Percentiles rank a stretch among this genome's conserved stretches.
These are phyloP conservation scores for Blechomonas ayalai DNA, from an alignment of 208 protist species.

Conservation along the genomic window DNA sequence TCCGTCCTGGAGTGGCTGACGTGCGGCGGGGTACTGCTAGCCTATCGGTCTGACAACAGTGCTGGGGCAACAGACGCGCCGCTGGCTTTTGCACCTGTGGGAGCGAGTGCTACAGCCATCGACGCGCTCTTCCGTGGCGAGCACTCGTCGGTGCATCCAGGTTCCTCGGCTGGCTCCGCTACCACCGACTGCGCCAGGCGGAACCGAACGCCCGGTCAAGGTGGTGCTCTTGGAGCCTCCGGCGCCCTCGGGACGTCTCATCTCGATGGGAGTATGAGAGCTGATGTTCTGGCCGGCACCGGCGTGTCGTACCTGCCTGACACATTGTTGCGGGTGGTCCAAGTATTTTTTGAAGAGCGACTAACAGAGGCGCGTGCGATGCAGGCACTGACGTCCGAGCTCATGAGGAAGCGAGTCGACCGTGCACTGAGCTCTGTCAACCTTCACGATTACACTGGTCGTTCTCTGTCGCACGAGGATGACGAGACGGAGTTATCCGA, in stretches of 20 bases:
- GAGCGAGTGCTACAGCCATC: slow-evolving; percentile 1
- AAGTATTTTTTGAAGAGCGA: slow-evolving; percentile 47
- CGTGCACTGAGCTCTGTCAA: slow-evolving; percentile 47
- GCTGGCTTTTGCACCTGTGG: slow-evolving; percentile 5
- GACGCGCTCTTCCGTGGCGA: slow-evolving; percentile 4
- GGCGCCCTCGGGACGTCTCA: not conserved
- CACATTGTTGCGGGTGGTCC: slow-evolving; percentile 39
- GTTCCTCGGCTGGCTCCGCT: slow-evolving; percentile 1
- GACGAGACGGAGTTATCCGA: no score
- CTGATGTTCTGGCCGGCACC: slow-evolving; percentile 5
- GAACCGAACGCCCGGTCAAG: not conserved
- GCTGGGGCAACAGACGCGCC: not conserved
- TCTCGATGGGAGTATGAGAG: not conserved
- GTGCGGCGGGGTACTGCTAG: slow-evolving; percentile 11
- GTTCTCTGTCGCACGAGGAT: slow-evolving; percentile 15
- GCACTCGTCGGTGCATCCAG: not conserved
- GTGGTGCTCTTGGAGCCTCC: not conserved
- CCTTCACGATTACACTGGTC: slow-evolving; percentile 37
- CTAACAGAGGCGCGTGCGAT: slow-evolving; percentile 46
- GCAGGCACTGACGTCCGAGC: slow-evolving; percentile 44
- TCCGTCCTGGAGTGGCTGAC: slow-evolving; percentile 73
- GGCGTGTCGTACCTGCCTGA: slow-evolving; percentile 24
- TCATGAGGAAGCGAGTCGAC: slow-evolving; percentile 62
- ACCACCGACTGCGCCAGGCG: not conserved
- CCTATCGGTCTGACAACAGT: not conserved